A percentile compares a stretch with the other conserved stretches of the same genome.
Conservation (phyloP, 2,329 filamentous ascomycete genomes). For the Xenosphaeropsis pyriputrescens region DNA sequence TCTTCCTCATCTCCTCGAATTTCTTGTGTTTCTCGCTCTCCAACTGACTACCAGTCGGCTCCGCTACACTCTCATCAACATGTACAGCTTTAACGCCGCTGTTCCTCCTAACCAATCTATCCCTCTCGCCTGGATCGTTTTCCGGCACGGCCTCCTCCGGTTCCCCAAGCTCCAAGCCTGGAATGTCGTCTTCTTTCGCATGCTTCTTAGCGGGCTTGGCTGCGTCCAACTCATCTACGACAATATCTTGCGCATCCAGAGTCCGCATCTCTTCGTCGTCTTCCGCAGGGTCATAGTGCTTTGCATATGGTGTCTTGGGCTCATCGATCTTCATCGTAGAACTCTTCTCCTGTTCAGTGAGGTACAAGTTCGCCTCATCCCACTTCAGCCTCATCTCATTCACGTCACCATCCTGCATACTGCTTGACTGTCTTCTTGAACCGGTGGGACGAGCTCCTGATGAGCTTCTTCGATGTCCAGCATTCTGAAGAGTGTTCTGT, state of each 20-base stretch:
- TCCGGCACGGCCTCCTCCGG: slow-evolving; percentile 61
- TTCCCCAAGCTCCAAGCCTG: slow-evolving; percentile 81
- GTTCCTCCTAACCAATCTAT: slow-evolving; percentile 19
- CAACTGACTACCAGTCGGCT: slow-evolving; percentile 48
- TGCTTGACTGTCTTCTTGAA: slow-evolving; percentile 45
- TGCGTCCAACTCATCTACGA: slow-evolving; percentile 53
- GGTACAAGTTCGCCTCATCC: slow-evolving; percentile 96
- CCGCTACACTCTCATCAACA: slow-evolving; percentile 47
- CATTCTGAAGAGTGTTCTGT: slow-evolving; percentile 89
- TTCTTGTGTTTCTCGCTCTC: slow-evolving; percentile 81
- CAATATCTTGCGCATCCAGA: slow-evolving; percentile 55
- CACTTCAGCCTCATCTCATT: slow-evolving; percentile 74
- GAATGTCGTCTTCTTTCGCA: slow-evolving; percentile 62
- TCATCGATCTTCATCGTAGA: slow-evolving; percentile 98
- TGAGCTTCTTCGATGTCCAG: slow-evolving; percentile 73
- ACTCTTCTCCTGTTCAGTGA: slow-evolving; percentile 90
- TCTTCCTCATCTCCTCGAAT: slow-evolving; percentile 87
- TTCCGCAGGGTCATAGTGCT: slow-evolving; percentile 78
- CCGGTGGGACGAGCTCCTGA: slow-evolving; percentile 52
- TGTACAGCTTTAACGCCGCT: slow-evolving; percentile 62
- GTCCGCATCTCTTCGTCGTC: slow-evolving; percentile 58
- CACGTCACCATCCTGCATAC: slow-evolving; percentile 32
- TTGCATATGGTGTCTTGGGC: slow-evolving; percentile 93
- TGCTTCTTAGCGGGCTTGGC: slow-evolving; percentile 11
- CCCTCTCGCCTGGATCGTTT: slow-evolving; percentile 23